phyloP scores from a whole-genome alignment of 129 eudicot genomes.

The Arctium lappa region DNA sequence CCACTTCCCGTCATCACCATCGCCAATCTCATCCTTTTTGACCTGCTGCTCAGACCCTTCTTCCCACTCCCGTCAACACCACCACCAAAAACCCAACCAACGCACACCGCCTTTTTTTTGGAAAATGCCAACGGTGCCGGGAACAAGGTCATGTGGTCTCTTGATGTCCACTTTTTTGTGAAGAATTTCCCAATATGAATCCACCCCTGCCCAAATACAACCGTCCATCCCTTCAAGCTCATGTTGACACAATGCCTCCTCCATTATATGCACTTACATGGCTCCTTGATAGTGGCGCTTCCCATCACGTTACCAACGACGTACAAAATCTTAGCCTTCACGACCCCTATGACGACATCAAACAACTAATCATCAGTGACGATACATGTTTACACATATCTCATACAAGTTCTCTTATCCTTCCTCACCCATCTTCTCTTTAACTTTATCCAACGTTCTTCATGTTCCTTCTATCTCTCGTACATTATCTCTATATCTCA shows the following conservation, averaged over 20 bases:
- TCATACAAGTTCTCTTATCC: neutral
- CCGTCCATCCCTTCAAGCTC: constrained; percentile 6
- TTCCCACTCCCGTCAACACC: no score
- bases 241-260: neutral
- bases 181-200: no score
- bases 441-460: neutral
- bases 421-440: neutral
- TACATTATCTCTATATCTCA: neutral
- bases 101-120: no score
- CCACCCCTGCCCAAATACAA: neutral
- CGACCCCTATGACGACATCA: neutral
- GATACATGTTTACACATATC: neutral
- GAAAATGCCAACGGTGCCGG: no score
- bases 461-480: neutral
- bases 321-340: neutral
- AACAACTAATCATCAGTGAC: neutral
- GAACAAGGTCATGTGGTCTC: no score
- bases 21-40: neutral
- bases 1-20: neutral
- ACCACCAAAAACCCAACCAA: no score
- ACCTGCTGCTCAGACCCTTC: neutral
- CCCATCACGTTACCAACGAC: neutral
- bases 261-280: neutral
- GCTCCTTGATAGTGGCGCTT: constrained; percentile 7
- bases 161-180: no score